Evolutionary conservation across 2,329 filamentous ascomycete species (phyloP).

Genomic region (Phialemoniopsis sp.): DNA sequence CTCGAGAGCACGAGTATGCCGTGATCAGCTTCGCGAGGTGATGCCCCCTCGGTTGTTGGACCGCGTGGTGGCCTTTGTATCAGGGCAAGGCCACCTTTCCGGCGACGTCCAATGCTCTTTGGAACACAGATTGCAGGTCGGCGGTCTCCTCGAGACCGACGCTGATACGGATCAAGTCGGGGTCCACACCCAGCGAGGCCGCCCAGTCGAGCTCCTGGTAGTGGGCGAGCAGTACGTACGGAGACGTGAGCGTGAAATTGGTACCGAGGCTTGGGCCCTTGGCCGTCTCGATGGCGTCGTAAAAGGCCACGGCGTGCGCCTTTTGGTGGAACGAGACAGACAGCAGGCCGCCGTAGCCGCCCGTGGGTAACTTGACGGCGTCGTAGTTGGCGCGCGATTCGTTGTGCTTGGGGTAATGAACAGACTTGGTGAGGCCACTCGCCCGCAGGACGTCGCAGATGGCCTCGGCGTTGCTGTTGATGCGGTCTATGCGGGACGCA

Average conservation of each 20-base stretch:
- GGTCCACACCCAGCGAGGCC: constrained; percentile 73
- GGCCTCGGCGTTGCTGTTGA: constrained; percentile 81
- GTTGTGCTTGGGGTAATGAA: constrained; percentile 81
- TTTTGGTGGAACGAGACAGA: constrained; percentile 75
- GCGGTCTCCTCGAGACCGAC: constrained; percentile 80
- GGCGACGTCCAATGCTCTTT: constrained; percentile 63
- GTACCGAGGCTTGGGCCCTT: constrained; percentile 95
- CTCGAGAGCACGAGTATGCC: too few relatives aligned
- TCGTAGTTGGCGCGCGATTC: constrained; percentile 61
- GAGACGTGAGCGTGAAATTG: constrained; percentile 90
- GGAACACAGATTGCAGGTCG: constrained; percentile 61
- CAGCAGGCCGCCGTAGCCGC: constrained; percentile 86
- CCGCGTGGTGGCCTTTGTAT: too few relatives aligned
- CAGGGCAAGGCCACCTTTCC: constrained; percentile 14
- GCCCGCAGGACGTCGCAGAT: constrained; percentile 68
- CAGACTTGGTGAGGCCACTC: constrained; percentile 62
- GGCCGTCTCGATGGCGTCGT: constrained; percentile 78
- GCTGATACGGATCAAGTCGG: constrained; percentile 77
- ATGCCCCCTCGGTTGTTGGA: too few relatives aligned
- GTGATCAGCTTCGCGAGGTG: too few relatives aligned
- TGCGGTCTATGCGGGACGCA: constrained; percentile 72
- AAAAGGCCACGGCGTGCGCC: constrained; percentile 74
- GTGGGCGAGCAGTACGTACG: constrained; percentile 89
- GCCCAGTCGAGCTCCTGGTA: constrained; percentile 93
- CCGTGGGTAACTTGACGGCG: constrained; percentile 64